These are phyloP conservation scores for Grigorovia humatica DNA, from an alignment of 805 yeast species.

Conservation along the genomic window DNA sequence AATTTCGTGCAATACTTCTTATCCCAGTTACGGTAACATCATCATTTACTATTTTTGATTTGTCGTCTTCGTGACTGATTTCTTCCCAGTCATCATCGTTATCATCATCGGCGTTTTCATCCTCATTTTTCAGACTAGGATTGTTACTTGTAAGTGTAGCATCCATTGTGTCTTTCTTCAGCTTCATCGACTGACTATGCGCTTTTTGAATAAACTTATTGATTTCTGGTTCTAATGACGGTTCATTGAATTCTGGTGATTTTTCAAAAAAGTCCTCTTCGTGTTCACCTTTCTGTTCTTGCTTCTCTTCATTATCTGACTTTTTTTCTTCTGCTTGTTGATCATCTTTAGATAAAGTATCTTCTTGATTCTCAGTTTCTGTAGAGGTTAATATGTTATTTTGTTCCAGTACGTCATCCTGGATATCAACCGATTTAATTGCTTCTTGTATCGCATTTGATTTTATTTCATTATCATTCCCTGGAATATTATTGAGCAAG, in stretches of 20 bases:
- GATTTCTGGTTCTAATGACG: background rate
- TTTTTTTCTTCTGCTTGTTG: background rate
- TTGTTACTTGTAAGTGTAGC: background rate
- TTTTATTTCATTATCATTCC: background rate
- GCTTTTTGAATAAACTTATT: background rate
- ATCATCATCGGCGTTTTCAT: background rate
- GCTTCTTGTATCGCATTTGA: no score
- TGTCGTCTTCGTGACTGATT: background rate
- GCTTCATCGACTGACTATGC: background rate
- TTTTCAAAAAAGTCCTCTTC: background rate
- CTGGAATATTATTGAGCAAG: no score
- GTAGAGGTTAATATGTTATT: no score
- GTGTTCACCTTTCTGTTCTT: background rate
- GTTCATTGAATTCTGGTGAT: background rate
- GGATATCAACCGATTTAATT: no score
- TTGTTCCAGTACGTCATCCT: no score
- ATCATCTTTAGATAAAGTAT: background rate
- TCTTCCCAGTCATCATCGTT: constrained; percentile 3
- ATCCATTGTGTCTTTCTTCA: background rate
- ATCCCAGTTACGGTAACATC: background rate
- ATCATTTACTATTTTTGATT: background rate
- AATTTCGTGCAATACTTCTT: background rate
- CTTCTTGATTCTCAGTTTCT: no score
- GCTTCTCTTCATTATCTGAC: background rate
- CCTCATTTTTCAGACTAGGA: background rate